Conservation (phyloP, 192 early-diverging fungal species). For the Geranomyces variabilis region DNA sequence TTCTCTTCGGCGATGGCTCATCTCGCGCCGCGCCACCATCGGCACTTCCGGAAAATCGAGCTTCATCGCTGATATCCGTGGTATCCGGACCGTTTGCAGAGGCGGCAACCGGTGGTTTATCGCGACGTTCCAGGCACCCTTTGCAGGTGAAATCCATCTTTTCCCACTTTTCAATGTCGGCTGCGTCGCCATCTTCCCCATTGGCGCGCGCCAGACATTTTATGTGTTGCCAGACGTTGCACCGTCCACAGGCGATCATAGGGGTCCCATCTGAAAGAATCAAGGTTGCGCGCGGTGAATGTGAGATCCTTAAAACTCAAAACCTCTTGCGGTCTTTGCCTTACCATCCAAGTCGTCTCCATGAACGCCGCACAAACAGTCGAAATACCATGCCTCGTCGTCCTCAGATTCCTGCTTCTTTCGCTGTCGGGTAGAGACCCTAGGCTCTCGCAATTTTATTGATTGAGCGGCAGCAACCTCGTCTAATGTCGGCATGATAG, state of each 20-base stretch:
- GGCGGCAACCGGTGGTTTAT: neutral
- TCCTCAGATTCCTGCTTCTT: constrained; percentile 19
- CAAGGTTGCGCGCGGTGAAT: neutral
- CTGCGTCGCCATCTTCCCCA: constrained; percentile 10
- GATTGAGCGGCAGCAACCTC: constrained; percentile 18
- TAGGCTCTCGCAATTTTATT: neutral
- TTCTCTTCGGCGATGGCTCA: too few relatives aligned
- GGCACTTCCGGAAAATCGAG: too few relatives aligned
- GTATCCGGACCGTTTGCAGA: too few relatives aligned
- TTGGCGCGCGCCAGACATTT: constrained; percentile 52
- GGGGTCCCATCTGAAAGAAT: constrained; percentile 60
- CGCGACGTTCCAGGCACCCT: constrained; percentile 35
- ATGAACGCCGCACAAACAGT: constrained; percentile 50
- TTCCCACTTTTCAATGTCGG: constrained; percentile 47
- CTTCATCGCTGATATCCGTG: too few relatives aligned
- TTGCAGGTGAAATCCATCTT: constrained; percentile 54
- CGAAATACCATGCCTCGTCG: constrained; percentile 48
- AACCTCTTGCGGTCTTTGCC: too few relatives aligned
- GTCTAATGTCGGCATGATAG: constrained; percentile 16
- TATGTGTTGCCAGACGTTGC: constrained; percentile 75
- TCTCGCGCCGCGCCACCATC: too few relatives aligned
- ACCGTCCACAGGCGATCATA: constrained; percentile 72
- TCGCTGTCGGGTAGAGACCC: neutral
- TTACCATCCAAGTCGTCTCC: constrained; percentile 54
- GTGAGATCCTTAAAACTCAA: too few relatives aligned